phyloP scores from a whole-genome alignment of 2,329 filamentous ascomycete genomes.

The Magnaporthiopsis rhizophila region DNA sequence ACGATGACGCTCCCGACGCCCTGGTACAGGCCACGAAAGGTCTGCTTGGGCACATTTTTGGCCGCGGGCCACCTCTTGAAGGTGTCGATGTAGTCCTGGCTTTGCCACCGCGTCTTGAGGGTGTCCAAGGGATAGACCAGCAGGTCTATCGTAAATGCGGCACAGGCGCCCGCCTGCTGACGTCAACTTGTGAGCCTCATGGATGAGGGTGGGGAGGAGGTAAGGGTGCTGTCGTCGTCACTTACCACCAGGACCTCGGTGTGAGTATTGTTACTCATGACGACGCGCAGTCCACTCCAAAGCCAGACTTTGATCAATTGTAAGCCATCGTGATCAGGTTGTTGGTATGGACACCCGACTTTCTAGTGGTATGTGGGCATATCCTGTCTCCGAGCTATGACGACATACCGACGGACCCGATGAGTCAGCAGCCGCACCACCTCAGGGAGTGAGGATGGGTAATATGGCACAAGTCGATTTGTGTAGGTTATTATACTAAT shows the following conservation, averaged over 20 bases:
- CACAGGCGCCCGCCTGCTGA: constrained; percentile 68
- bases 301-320: background rate
- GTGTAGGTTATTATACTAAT: too few species aligned
- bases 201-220: background rate
- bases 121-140: constrained; percentile 85
- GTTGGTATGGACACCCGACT: background rate
- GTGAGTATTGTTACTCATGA: constrained; percentile 13
- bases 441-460: too few species aligned
- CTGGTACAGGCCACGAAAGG: constrained; percentile 72
- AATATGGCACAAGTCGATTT: too few species aligned
- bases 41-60: constrained; percentile 28
- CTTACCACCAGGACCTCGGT: constrained; percentile 13
- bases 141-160: constrained; percentile 79
- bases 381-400: too few species aligned
- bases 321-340: background rate
- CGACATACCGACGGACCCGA: too few species aligned
- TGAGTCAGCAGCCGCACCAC: too few species aligned
- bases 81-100: constrained; percentile 61
- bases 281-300: background rate
- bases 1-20: constrained; percentile 79
- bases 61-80: constrained; percentile 41
- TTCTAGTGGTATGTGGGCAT: background rate
- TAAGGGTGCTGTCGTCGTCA: background rate
- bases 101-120: constrained; percentile 79
- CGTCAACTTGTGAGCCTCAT: background rate